Percentiles rank a stretch among this genome's conserved stretches.
phyloP scores from a whole-genome alignment of 1,284 basidiomycete species.

The Coniferiporia weirii region DNA sequence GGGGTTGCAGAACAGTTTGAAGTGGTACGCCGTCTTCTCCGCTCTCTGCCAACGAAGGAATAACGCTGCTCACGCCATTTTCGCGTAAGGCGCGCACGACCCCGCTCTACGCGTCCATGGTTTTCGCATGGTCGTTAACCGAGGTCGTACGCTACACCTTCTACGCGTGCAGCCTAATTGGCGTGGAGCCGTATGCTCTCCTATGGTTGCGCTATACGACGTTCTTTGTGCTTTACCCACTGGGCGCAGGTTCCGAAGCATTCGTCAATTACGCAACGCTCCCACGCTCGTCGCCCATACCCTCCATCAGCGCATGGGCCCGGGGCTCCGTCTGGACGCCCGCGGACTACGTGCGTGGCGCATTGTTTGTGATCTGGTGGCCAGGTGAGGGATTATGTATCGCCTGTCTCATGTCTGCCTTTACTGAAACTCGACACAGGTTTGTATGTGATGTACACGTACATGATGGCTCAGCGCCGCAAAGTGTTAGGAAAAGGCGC shows the following conservation, averaged over 20 bases:
- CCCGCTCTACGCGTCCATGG: conserved; percentile 87
- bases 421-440: conserved; percentile 35
- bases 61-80: not conserved
- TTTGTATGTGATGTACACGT: conserved; percentile 82
- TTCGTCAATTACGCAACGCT: conserved; percentile 79
- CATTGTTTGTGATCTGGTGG: conserved; percentile 85
- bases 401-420: no score
- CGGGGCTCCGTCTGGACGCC: conserved; percentile 25
- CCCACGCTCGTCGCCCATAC: conserved; percentile 43
- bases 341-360: conserved; percentile 51
- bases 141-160: conserved; percentile 92
- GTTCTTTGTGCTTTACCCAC: conserved; percentile 89
- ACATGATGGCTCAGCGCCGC: conserved; percentile 83
- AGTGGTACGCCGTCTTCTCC: conserved; percentile 32
- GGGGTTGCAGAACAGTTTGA: conserved; percentile 64
- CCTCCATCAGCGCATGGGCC: conserved; percentile 37
- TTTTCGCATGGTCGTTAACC: conserved; percentile 89
- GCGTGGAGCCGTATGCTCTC: conserved; percentile 39
- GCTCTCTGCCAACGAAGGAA: not conserved
- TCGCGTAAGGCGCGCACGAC: conserved; percentile 55
- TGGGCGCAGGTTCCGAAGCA: conserved; percentile 90
- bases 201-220: conserved; percentile 82
- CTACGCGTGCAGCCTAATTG: conserved; percentile 74
- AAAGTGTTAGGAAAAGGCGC: conserved; percentile 59
- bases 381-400: conserved; percentile 55